Base-by-base conservation (phyloP, 306 rosid genomes). In the Citrullus amarus region DNA sequence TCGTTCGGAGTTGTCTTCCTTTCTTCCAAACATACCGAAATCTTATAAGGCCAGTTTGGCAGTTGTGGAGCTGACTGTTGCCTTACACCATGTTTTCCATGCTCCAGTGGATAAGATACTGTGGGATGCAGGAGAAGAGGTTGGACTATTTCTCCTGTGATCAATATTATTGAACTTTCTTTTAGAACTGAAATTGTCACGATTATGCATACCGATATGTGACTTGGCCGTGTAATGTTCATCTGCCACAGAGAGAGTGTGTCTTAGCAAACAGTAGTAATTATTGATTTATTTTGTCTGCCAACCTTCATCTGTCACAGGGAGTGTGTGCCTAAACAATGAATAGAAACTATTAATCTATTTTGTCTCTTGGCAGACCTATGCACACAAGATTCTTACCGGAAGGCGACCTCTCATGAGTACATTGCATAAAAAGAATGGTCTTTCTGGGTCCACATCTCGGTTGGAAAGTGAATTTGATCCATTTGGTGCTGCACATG, bases 101-200 rank as follows among this genome's bases (percentile, higher is more conserved):
- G 92, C 97, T 76, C 98, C 98, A 1, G 85, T 89, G 36, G 97
- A 94, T 83, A 92, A 87, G 86, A 89, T 94, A 66, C 67, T 94
- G 88, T 94, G 98, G 98, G 98, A 94, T 71, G 93, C 85, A 39
- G 95, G 92, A 55, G 89, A 92, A 75, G 93, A 94, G 87, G 98
- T 94, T 32, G 60, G 60, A n/a, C 9, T 25, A 72, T 30, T 50
- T 51, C 30, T 73, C 17, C 20, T 30, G 15, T 30, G 6, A 16
- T 13, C 46, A 17, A 50, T 73, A 46, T 48, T 48, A 3, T 44
- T 46, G 0, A 22, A 73, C 46, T 28, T 32, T 51, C 12, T 32
- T 73, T 3, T 73, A 28, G 20, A 32, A 51, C 28, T 50, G 22
- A 30, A 51, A 51, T 73, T 51, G 28, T 16, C 28, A 9, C 56